phyloP scores from a whole-genome alignment of 345 rosid species.

The Leavenworthia alabamica region DNA sequence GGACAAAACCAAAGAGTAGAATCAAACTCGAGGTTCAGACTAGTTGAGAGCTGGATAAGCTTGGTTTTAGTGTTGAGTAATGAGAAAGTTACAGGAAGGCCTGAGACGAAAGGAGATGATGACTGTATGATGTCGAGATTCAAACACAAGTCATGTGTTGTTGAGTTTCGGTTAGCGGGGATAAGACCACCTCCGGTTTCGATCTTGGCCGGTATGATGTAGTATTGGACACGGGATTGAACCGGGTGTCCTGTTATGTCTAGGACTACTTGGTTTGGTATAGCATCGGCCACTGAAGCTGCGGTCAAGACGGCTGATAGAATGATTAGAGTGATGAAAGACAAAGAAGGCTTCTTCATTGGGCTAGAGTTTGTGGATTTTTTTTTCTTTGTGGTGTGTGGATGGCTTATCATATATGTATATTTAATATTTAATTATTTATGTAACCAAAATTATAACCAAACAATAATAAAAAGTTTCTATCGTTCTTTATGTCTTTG shows the following conservation, averaged over 20 bases:
- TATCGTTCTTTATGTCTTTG: neutral
- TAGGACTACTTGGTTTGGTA: conserved; percentile 1
- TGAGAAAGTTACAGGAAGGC: conserved; percentile 24
- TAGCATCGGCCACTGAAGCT: neutral
- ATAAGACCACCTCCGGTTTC: conserved; percentile 26
- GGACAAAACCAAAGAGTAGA: conserved; percentile 24
- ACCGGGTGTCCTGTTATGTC: conserved; percentile 12
- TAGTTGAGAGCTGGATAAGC: conserved; percentile 9
- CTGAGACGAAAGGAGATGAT: conserved; percentile 21
- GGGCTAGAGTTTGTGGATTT: neutral
- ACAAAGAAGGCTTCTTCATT: conserved; percentile 15
- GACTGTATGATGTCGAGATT: conserved; percentile 21
- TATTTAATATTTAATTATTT: too few relatives aligned
- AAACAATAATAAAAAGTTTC: neutral
- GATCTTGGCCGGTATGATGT: conserved; percentile 27
- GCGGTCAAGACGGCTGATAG: conserved; percentile 7
- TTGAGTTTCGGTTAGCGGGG: conserved; percentile 12
- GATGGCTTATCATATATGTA: neutral
- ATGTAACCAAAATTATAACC: conserved; percentile 2
- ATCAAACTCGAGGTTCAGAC: conserved; percentile 17
- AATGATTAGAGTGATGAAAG: conserved; percentile 5
- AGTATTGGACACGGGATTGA: conserved; percentile 13
- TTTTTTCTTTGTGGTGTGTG: conserved; percentile 1
- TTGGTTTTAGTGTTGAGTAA: conserved; percentile 8
- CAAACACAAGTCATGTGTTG: conserved; percentile 13